phyloP scores from a whole-genome alignment of 331 rosid genomes.

The Spiraea crenata region DNA sequence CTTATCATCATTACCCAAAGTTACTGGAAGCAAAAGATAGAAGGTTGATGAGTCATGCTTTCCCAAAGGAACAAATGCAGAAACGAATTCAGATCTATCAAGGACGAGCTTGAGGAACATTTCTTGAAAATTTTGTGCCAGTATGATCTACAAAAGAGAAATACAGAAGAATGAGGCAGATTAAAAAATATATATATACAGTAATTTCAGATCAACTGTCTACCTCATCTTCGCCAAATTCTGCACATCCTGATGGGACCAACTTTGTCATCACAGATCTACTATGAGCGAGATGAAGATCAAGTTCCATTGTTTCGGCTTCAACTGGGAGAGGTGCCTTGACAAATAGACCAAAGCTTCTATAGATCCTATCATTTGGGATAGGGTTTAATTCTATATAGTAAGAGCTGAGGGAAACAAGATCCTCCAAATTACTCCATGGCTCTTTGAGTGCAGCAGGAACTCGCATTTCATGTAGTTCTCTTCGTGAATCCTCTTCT shows the following conservation, averaged over 20 bases:
- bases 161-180: constrained; percentile 13
- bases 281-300: constrained; percentile 87
- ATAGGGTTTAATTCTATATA: constrained; percentile 56
- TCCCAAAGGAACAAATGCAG: constrained; percentile 64
- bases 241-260: constrained; percentile 58
- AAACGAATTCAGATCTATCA: constrained; percentile 66
- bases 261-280: constrained; percentile 76
- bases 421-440: constrained; percentile 45
- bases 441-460: constrained; percentile 56
- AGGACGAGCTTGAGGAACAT: constrained; percentile 86
- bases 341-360: constrained; percentile 68
- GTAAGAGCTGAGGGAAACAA: constrained; percentile 52
- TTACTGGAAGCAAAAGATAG: constrained; percentile 88
- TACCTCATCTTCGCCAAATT: constrained; percentile 76
- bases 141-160: constrained; percentile 53
- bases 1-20: constrained; percentile 36
- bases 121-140: constrained; percentile 82
- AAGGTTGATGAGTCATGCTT: constrained; percentile 46
- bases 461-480: constrained; percentile 76
- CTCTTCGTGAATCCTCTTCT: constrained; percentile 64
- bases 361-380: constrained; percentile 79
- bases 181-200: neutral
- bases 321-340: constrained; percentile 66
- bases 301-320: constrained; percentile 77
- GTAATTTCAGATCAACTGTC: constrained; percentile 13